Percentiles rank a stretch among this genome's conserved stretches.
Conservation (phyloP, 345 rosid genomes). For the Punica granatum region DNA sequence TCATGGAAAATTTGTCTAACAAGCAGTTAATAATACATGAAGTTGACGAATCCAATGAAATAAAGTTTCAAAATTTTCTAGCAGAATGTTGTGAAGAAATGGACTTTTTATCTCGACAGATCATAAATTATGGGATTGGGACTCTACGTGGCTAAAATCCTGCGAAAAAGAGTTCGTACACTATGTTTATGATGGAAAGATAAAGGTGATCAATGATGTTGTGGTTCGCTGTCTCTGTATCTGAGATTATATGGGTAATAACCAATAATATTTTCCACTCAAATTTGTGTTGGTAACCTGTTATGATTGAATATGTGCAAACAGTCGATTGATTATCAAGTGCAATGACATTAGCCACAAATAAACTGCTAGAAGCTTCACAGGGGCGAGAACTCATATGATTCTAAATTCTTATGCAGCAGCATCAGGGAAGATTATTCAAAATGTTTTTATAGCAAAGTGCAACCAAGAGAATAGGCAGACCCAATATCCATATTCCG, state of each 20-base stretch:
- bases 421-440: conserved; percentile 68
- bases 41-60: not conserved
- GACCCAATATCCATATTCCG: conserved; percentile 44
- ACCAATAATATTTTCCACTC: not conserved
- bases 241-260: not conserved
- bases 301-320: not conserved
- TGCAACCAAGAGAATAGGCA: conserved; percentile 57
- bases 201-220: not conserved
- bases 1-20: not conserved
- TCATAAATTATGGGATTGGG: not conserved
- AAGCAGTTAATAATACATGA: not conserved
- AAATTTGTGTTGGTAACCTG: not conserved
- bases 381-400: conserved; percentile 29
- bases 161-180: no score
- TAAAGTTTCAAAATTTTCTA: not conserved
- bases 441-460: conserved; percentile 67
- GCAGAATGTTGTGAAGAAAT: not conserved
- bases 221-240: not conserved
- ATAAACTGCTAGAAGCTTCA: not conserved
- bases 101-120: not conserved
- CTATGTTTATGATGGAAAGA: not conserved
- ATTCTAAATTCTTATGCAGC: conserved; percentile 58
- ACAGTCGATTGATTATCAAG: not conserved
- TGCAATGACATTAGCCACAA: not conserved
- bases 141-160: no score